Base-by-base conservation (phyloP, 176 grass and related monocot species). In the Coix lacrymajobi region DNA sequence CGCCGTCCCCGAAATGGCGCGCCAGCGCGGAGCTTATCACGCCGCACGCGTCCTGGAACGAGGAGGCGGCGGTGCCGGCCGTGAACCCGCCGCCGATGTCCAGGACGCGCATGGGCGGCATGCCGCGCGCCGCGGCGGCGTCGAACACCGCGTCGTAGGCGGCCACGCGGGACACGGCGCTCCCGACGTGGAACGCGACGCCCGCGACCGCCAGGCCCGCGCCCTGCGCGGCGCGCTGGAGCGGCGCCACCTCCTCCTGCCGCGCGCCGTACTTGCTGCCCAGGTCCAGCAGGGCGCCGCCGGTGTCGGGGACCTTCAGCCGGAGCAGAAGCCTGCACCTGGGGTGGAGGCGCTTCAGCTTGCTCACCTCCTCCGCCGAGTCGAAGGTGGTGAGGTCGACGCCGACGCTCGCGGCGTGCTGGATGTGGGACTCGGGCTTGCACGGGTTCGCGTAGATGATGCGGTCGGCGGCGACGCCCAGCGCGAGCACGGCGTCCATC, bases 141-240 rank as follows among this genome's bases (percentile, higher is more conserved):
- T 85, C 75, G 52, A 85, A 85, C 8, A 22, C 84, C 7, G 13
- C 75, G 75, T 44, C 56, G 75, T 83, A 84, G 9, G 66, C 81
- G 67, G 28, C 67, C 1, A 33, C n/a, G 69, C 40, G 45, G 11
- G 57, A 17, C 20, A 60, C 56, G 58, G 81, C 74, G 20, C 80
- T 88, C 11, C 86, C 86, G 25, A 88, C 79, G 43, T 88, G 86
- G 86, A 88, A 88, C 31, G 86, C 83, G 16, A 88, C 65, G 54
- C 79, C 73, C 0, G 74, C 65, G 1, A 88, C 79, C 22, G 1
- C 3, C 56, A 78, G 15, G 7, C 62, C 73, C 32, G 40, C 79
- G 7, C 33, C 17, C 51, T 64, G 71, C 0, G 86, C 86, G 2
- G 79, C 86, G 39, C 24, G 41, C 2, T 83, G 86, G 9, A 88